Evolutionary conservation across 139 green algal genomes (phyloP).

Genomic region (Chlamydomonas eustigma): DNA sequence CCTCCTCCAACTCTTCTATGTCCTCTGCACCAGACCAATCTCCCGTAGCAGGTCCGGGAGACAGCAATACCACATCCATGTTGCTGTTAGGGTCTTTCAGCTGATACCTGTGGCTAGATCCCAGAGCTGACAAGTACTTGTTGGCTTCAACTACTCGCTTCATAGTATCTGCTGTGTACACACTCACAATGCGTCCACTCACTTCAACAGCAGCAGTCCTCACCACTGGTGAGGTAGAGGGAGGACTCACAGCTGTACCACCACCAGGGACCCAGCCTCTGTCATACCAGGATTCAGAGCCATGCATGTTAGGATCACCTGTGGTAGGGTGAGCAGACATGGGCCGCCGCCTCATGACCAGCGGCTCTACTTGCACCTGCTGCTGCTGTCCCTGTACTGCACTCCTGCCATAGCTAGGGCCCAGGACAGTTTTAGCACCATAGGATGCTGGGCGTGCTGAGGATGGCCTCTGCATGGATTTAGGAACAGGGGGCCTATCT

Average conservation of each 20-base stretch:
- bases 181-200: conserved; percentile 5
- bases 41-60: not conserved
- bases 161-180: conserved; percentile 32
- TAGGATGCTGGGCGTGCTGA: not conserved
- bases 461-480: not conserved
- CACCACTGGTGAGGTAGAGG: not conserved
- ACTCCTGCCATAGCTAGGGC: not conserved
- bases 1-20: no score
- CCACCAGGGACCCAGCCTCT: no score
- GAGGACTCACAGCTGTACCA: not conserved
- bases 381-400: not conserved
- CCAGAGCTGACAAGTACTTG: conserved; percentile 24
- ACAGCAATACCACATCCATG: conserved; percentile 16
- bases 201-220: not conserved
- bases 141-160: conserved; percentile 31
- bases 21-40: no score
- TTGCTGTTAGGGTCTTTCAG: conserved; percentile 17
- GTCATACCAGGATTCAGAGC: not conserved
- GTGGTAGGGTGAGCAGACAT: conserved; percentile 28
- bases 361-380: not conserved
- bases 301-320: not conserved
- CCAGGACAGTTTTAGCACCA: not conserved
- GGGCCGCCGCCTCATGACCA: not conserved
- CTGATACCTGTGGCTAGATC: conserved; percentile 18
- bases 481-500: not conserved